Base-by-base conservation (phyloP, 257 asterid genomes). In the Asclepias syriaca region DNA sequence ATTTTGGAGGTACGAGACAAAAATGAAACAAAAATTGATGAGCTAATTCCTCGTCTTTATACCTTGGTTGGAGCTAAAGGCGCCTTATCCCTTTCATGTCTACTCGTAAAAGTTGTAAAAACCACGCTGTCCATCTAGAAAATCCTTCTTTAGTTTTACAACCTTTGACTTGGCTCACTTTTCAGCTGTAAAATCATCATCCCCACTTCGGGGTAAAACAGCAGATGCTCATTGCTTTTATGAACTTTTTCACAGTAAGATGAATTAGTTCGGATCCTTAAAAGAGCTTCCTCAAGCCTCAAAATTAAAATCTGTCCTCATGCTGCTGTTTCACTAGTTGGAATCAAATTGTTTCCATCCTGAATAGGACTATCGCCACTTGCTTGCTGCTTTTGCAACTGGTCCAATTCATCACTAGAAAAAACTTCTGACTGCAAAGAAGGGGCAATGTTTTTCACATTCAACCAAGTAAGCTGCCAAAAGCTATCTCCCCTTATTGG, bases 381-480 rank as follows among this genome's bases (percentile, higher is more conserved):
- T 78, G 60, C 77, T 8, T 79, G 87, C 51, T 77, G 79, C 70
- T 86, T 86, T 68, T 79, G 84, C 83, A 81, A 65, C 77, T 79
- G 83, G 82, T 89, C 93, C 77, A 85, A 32, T 67, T 93, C 98
- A 64, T 84, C 88, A 11, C 81, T 77, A 24, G 96, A 76, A 59
- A 91, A 94, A 56, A 88, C 87, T 76, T 94, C 96, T 22, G 67
- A 73, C 77, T 88, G 93, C 84, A 91, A 66, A 64, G 93, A 81
- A 8, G 97, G 96, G 58, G 84, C 81, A 32, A 94, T 84, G 65
- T 85, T 88, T 16, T 88, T 80, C 68, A 88, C 91, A 58, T 84
- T 95, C 82, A 82, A 68, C 98, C 98, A 94, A 18, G 97, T 94
- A 46, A 84, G 83, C 63, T 89, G 82, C 97, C 98, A 94, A 69